Evolutionary conservation across 106 monocot species (phyloP).

Genomic region (Dioscorea alata): DNA sequence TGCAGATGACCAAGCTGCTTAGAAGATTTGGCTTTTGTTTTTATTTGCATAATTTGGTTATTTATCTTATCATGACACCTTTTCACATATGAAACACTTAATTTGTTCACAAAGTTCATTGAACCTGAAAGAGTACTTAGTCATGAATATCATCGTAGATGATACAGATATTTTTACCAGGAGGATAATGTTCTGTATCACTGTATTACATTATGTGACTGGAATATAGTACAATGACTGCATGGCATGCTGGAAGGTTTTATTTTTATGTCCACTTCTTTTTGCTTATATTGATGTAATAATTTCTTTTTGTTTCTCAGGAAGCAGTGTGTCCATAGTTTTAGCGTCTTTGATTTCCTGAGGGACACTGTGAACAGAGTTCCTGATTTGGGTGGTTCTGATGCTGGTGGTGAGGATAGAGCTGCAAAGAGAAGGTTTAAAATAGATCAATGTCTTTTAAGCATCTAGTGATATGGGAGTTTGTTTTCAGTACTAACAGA

Average conservation of each 20-base stretch:
- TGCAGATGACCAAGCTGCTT: not conserved
- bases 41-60: too few species aligned
- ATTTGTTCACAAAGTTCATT: too few species aligned
- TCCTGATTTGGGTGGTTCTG: constrained; percentile 60
- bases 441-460: not conserved
- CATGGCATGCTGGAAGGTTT: too few species aligned
- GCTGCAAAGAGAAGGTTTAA: constrained; percentile 43
- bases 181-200: too few species aligned
- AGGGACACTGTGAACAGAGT: constrained; percentile 72
- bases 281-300: too few species aligned
- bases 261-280: too few species aligned
- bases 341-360: constrained; percentile 69
- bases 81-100: not conserved
- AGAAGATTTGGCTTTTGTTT: not conserved
- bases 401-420: constrained; percentile 55
- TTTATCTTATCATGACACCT: not conserved
- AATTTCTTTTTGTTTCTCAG: constrained; percentile 22
- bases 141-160: too few species aligned
- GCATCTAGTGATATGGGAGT: not conserved
- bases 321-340: constrained; percentile 74
- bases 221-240: too few species aligned
- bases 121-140: too few species aligned
- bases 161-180: too few species aligned
- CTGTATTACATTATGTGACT: too few species aligned
- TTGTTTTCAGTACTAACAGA: not conserved